Evolutionary conservation across 768 basidiomycete species (phyloP).

Genomic region (Terana coerulea): DNA sequence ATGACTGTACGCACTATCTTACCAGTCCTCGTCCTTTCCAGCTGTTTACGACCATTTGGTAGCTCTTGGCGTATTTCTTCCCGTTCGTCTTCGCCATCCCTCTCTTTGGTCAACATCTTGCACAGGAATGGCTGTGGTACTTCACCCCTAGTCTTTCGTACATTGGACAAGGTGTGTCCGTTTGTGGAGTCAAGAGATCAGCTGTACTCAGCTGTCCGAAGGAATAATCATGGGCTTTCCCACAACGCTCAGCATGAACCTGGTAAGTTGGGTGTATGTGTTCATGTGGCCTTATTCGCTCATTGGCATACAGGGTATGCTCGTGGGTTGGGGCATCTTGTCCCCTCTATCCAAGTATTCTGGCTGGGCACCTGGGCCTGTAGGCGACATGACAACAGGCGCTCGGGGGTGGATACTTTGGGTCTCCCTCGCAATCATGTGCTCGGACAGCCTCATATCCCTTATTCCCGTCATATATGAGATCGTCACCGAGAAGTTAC

Average conservation of each 20-base stretch:
- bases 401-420: constrained; percentile 98
- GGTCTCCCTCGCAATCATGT: constrained; percentile 94
- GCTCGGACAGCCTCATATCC: constrained; percentile 84
- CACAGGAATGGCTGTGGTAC: constrained; percentile 88
- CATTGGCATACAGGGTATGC: constrained; percentile 65
- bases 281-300: constrained; percentile 1
- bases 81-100: constrained; percentile 87
- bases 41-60: constrained; percentile 1
- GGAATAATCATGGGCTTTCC: constrained; percentile 98
- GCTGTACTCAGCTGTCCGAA: constrained; percentile 22
- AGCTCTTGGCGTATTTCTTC: constrained; percentile 88
- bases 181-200: no score
- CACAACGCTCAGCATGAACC: constrained; percentile 89
- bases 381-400: constrained; percentile 81
- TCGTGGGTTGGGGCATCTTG: constrained; percentile 95
- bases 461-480: constrained; percentile 72
- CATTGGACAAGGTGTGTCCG: constrained; percentile 82
- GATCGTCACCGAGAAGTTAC: constrained; percentile 35
- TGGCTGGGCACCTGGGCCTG: constrained; percentile 94
- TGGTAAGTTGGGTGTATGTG: constrained; percentile 42
- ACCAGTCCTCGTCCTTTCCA: not conserved
- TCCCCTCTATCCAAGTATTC: constrained; percentile 77
- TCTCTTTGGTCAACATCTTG: constrained; percentile 77
- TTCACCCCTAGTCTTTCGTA: constrained; percentile 92
- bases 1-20: constrained; percentile 55